Percentiles rank a stretch among this genome's conserved stretches.
Evolutionary conservation across 2,329 filamentous ascomycete species (phyloP).

Genomic region (Paracoccidioides brasiliensis): DNA sequence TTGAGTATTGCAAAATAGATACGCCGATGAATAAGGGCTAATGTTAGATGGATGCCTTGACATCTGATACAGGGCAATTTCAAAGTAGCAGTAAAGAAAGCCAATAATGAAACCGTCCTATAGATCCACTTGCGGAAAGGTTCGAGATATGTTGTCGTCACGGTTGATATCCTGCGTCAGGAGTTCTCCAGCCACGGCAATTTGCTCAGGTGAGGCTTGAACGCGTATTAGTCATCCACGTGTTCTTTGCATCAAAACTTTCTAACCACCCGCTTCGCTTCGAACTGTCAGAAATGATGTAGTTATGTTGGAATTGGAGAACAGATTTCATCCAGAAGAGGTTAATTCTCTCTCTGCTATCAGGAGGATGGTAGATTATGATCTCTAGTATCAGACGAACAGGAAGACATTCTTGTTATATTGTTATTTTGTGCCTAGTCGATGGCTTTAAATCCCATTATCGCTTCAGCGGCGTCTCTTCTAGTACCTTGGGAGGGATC

Average conservation of each 20-base stretch:
- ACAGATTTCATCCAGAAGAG: background rate
- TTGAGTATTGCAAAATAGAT: too few relatives aligned
- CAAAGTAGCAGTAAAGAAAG: too few relatives aligned
- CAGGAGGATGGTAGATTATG: background rate
- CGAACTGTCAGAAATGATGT: background rate
- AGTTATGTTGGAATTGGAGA: background rate
- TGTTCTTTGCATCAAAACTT: background rate
- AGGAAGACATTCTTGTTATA: background rate
- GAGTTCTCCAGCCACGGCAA: too few relatives aligned
- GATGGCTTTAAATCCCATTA: constrained; percentile 1
- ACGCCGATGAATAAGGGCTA: too few relatives aligned
- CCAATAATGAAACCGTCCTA: too few relatives aligned
- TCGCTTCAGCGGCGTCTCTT: background rate
- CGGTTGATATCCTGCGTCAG: too few relatives aligned
- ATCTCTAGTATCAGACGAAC: background rate
- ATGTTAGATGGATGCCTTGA: too few relatives aligned
- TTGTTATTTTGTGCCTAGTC: background rate
- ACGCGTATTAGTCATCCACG: background rate
- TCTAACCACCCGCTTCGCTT: too few relatives aligned
- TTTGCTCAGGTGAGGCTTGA: too few relatives aligned
- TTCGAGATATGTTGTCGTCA: too few relatives aligned
- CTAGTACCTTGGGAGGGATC: background rate
- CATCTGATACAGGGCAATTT: too few relatives aligned
- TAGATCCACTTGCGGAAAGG: background rate
- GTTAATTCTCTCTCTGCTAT: background rate